Evolutionary conservation across 768 basidiomycete species (phyloP), one percentile per base, ranked within the genome.

Genomic region (Serendipita indica): DNA sequence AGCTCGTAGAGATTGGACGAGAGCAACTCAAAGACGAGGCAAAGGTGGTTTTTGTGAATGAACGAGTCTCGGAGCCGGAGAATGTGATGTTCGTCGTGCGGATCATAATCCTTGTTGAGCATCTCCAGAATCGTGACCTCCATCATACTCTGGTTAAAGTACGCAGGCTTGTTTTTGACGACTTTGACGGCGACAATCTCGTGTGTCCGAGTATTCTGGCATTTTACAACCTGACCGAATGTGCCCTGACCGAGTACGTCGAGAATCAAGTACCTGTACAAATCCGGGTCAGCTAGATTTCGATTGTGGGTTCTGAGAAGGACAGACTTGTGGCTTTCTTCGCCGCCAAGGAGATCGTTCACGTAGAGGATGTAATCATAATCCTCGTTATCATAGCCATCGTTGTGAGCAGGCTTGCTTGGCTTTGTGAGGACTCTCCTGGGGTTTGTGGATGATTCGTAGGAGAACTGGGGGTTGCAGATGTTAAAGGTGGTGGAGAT

Each of bases 71-170:
- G 84, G 65, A 99, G 76, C 32, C 96, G 86, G 57, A 99, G 77
- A 63, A 99, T 94, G 69, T 98, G 94, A 68, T 97, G 96, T 67
- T 91, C 86, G 71, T 99, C 96, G 62, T 83, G 78, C 2, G 92
- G 89, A 70, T 99, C 96, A 64, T 83, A 91, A 61, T 82, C 81
- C 70, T 86, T 89, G 75, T 99, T 99, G 60, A 99, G 77, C 72
- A 98, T 74, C 69, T 98, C 91, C 43, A 99, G 75, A 62, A 99
- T 98, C 1, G 92, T 96, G 27, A 98, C 94, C 71, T 99, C 96
- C 96, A 99, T 99, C 88, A 96, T 97, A 70, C 87, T 90, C 72
- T 99, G 96, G 68, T 98, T 97, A 71, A 96, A 92, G 74, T 99
- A 99, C 0, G 96, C 96, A 3, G 94, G 96, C 72, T 98, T 99